phyloP scores from a whole-genome alignment of 2,329 filamentous ascomycete species.

The Penicillium crustosum region DNA sequence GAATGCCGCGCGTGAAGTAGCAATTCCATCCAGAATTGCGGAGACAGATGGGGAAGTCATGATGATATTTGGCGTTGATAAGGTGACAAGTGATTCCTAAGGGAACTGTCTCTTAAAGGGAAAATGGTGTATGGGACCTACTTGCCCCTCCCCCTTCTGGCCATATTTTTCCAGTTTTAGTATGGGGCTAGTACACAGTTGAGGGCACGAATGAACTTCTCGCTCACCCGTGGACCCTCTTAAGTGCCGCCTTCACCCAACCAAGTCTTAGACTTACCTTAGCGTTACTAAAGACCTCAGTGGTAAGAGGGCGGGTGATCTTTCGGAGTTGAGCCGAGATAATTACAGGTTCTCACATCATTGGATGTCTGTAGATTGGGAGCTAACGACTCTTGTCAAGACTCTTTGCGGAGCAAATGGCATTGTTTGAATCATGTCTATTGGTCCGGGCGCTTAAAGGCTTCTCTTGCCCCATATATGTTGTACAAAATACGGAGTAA shows the following conservation, averaged over 20 bases:
- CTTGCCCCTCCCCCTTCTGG: not conserved
- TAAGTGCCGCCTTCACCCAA: not conserved
- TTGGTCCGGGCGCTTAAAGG: no score
- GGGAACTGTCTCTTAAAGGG: not conserved
- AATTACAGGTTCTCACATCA: no score
- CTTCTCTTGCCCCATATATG: no score
- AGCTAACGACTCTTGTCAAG: no score
- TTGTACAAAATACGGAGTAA: no score
- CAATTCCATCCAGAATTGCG: constrained; percentile 16
- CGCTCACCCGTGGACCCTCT: not conserved
- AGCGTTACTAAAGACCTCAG: not conserved
- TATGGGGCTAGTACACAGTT: not conserved
- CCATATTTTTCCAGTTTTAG: not conserved
- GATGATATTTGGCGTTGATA: not conserved
- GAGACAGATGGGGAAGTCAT: constrained; percentile 5
- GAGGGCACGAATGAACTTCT: not conserved
- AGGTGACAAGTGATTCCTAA: not conserved
- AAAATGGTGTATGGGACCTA: not conserved
- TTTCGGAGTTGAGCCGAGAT: no score
- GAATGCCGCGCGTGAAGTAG: constrained; percentile 32
- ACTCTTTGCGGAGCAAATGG: no score
- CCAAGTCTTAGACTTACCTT: not conserved
- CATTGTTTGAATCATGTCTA: no score
- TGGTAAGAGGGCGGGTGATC: not conserved
- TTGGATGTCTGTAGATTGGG: no score